phyloP scores from a whole-genome alignment of 805 yeast species.

The Yamadazyma ubonensis region DNA sequence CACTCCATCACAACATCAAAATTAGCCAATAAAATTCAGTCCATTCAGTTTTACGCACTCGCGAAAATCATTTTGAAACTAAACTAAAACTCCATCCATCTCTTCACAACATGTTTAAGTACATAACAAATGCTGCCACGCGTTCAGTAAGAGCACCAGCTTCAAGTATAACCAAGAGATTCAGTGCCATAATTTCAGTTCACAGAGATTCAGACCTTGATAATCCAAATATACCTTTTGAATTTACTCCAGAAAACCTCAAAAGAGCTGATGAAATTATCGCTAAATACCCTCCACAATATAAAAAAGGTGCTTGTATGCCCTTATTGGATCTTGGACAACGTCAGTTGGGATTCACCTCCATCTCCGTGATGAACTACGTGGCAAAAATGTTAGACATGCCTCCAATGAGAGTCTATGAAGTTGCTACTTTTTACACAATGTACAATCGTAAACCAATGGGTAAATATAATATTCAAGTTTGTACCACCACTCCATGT shows the following conservation, averaged over 20 bases:
- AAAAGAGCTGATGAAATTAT: conserved; percentile 70
- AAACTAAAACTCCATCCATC: conserved; percentile 1
- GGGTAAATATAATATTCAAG: conserved; percentile 81
- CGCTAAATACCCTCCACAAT: conserved; percentile 80
- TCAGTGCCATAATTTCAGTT: conserved; percentile 49
- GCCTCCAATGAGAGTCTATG: conserved; percentile 94
- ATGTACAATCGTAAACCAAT: conserved; percentile 86
- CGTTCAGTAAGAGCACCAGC: conserved; percentile 4
- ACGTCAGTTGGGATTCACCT: conserved; percentile 82
- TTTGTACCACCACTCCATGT: conserved; percentile 89
- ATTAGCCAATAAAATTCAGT: conserved; percentile 14
- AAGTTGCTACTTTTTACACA: conserved; percentile 89
- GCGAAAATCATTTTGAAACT: conserved; percentile 7
- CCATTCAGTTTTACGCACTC: conserved; percentile 16
- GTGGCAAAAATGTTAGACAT: conserved; percentile 80
- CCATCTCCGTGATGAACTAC: conserved; percentile 85
- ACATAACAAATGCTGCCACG: conserved; percentile 3
- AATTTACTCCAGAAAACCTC: conserved; percentile 63
- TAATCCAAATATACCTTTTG: conserved; percentile 68
- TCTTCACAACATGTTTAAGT: conserved; percentile 7
- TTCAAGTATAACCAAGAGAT: conserved; percentile 23
- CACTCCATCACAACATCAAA: too few species aligned
- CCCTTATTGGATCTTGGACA: conserved; percentile 84
- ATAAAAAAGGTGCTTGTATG: conserved; percentile 86
- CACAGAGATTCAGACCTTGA: conserved; percentile 73